Evolutionary conservation across 306 rosid genomes (phyloP).

Genomic region (Sechiopsis laciniata): DNA sequence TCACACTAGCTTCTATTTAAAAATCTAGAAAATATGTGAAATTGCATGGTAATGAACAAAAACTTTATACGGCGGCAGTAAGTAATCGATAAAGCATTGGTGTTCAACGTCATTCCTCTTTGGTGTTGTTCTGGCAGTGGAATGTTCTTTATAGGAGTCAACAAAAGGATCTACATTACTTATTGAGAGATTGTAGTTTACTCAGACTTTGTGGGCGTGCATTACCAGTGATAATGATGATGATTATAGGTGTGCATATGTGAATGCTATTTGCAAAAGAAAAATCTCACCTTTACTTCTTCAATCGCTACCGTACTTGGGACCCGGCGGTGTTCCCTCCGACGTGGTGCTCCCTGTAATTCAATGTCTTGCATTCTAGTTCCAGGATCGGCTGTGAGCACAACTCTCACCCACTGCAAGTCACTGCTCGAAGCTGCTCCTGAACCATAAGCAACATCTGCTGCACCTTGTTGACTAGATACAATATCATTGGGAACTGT

Average conservation of each 20-base stretch:
- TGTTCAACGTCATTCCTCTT: no score
- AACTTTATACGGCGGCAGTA: no score
- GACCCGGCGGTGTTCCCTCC: slow-evolving; percentile 96
- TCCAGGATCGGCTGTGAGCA: slow-evolving; percentile 75
- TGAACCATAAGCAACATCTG: slow-evolving; percentile 27
- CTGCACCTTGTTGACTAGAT: slow-evolving; percentile 27
- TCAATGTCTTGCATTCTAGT: slow-evolving; percentile 86
- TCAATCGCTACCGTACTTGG: slow-evolving; percentile 97
- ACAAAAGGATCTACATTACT: no score
- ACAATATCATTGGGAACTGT: slow-evolving; percentile 19
- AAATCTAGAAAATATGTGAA: no score
- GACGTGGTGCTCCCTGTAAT: slow-evolving; percentile 59
- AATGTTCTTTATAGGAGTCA: no score
- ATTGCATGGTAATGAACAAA: no score
- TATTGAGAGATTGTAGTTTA: no score
- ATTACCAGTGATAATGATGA: background rate
- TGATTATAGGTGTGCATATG: background rate
- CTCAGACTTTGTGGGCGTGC: no score
- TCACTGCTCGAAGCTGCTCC: slow-evolving; percentile 43
- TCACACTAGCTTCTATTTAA: no score
- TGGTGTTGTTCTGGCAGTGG: no score
- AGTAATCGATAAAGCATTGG: no score
- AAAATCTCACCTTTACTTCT: slow-evolving; percentile 82
- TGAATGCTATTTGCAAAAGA: slow-evolving; percentile 5
- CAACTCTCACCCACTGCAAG: slow-evolving; percentile 81